Evolutionary conservation across 108 stramenopile genomes (phyloP), one percentile per base, ranked within the genome.

Genomic region (Nitzschia putrida): DNA sequence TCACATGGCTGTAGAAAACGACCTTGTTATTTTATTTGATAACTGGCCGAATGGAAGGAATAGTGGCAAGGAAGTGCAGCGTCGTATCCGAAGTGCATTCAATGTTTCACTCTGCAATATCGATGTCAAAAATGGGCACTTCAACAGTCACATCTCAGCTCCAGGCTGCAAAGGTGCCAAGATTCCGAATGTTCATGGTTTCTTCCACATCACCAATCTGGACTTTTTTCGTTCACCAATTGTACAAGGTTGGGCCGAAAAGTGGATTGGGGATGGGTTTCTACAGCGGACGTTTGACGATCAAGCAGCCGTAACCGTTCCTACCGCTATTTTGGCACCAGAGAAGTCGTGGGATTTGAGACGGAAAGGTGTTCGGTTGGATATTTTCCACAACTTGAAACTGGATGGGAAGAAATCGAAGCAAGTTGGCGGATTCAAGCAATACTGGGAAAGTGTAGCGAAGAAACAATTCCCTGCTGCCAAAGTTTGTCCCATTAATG

Each of bases 221-320:
- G 81, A 82, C 18, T 70, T 78, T 40, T 82, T 73, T 52, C 77
- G 81, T 9, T 53, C 13, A 45, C 57, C 58, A 2, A 21, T 37
- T 8, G 68, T 69, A 0, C 60, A 67, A 25, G 40, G 55, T 26
- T 80, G 76, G 76, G 40, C 53, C 5, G 43, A 73, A 50, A 55
- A 25, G 14, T 55, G 74, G 84, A 76, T 78, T 63, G 69, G 77
- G 6, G 69, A 82, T 53, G 51, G 75, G 18, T 64, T 66, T 4
- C 73, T 85, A 37, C 49, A 57, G 12, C 68, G 84, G 34, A 34
- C 53, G 40, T 81, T 23, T 21, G 80, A 82, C 55, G 84, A 85
- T 65, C 84, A 85, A 71, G 45, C 71, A 9, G 84, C 80, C 39
- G 78, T 85, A 8, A 85, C 78, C 8, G 43, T 82, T 7, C 78